These are phyloP conservation scores for Anastatica hierochuntica DNA, from an alignment of 345 rosid species.

Conservation along the genomic window DNA sequence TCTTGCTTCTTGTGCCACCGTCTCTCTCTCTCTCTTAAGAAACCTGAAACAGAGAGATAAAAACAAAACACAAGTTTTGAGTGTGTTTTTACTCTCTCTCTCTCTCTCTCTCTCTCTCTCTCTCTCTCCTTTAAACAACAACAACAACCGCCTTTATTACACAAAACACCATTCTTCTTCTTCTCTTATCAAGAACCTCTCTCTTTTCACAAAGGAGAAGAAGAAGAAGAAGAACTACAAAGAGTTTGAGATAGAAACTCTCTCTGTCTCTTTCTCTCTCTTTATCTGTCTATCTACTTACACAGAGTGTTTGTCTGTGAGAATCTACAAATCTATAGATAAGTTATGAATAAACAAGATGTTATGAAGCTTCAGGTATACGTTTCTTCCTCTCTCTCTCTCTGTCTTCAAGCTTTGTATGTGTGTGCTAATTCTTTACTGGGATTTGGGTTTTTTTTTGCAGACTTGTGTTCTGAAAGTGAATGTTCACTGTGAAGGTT, in stretches of 20 bases:
- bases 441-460: slow-evolving; percentile 11
- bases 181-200: slow-evolving; percentile 6
- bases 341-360: slow-evolving; percentile 63
- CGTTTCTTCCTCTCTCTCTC: neutral
- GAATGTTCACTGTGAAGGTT: slow-evolving; percentile 92
- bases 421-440: neutral
- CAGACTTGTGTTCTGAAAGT: slow-evolving; percentile 86
- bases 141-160: slow-evolving; percentile 38
- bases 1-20: slow-evolving; percentile 31
- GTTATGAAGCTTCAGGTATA: slow-evolving; percentile 70
- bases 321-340: slow-evolving; percentile 7
- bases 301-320: slow-evolving; percentile 1
- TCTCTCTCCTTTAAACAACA: slow-evolving; percentile 21
- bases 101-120: slow-evolving; percentile 15
- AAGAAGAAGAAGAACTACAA: too few species aligned
- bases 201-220: too few species aligned
- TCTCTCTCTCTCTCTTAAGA: slow-evolving; percentile 22
- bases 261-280: too few species aligned
- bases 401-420: neutral
- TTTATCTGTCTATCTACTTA: too few species aligned
- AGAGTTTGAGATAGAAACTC: neutral
- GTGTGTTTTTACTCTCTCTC: slow-evolving; percentile 22
- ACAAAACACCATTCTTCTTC: neutral
- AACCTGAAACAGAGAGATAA: slow-evolving; percentile 19
- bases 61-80: slow-evolving; percentile 30